A percentile compares a stretch with the other conserved stretches of the same genome.
These are phyloP conservation scores for Aspergillus sojae DNA, from an alignment of 2,329 filamentous ascomycete genomes.

Conservation along the genomic window DNA sequence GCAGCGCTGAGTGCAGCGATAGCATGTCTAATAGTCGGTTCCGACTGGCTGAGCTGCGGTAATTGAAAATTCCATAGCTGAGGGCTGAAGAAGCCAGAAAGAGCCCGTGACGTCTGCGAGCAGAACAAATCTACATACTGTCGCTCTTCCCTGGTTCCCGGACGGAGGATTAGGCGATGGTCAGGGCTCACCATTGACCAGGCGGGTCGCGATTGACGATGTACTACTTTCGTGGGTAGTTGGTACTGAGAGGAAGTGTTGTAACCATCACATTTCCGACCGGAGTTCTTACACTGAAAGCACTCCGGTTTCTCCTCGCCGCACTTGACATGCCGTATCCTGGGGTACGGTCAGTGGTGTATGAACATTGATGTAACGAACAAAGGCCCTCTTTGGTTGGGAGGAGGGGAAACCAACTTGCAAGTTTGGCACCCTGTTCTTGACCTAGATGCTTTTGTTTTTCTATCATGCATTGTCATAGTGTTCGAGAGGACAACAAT, in stretches of 20 bases:
- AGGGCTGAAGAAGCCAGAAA: slow-evolving; percentile 46
- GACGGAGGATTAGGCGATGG: slow-evolving; percentile 18
- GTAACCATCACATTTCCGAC: slow-evolving; percentile 59
- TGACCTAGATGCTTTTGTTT: slow-evolving; percentile 1
- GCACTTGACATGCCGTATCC: slow-evolving; percentile 60
- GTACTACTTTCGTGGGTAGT: not conserved
- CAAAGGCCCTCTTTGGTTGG: not conserved
- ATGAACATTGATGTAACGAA: not conserved
- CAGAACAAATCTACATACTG: slow-evolving; percentile 45
- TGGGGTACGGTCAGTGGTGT: slow-evolving; percentile 23
- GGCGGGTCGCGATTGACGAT: not conserved
- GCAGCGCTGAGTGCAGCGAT: slow-evolving; percentile 53
- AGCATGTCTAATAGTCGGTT: slow-evolving; percentile 54
- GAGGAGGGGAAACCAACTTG: slow-evolving; percentile 49
- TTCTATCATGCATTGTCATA: slow-evolving; percentile 1
- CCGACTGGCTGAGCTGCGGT: slow-evolving; percentile 48
- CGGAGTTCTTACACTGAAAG: slow-evolving; percentile 56
- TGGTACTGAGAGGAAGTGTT: slow-evolving; percentile 29
- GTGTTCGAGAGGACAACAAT: not conserved
- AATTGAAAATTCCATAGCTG: slow-evolving; percentile 36
- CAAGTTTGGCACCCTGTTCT: slow-evolving; percentile 54
- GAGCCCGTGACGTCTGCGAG: slow-evolving; percentile 42
- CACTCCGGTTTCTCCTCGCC: slow-evolving; percentile 59
- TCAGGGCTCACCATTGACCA: slow-evolving; percentile 8
- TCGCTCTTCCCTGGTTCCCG: slow-evolving; percentile 32